phyloP scores from a whole-genome alignment of 1,284 basidiomycete genomes.

The Leccinum colubrinum region DNA sequence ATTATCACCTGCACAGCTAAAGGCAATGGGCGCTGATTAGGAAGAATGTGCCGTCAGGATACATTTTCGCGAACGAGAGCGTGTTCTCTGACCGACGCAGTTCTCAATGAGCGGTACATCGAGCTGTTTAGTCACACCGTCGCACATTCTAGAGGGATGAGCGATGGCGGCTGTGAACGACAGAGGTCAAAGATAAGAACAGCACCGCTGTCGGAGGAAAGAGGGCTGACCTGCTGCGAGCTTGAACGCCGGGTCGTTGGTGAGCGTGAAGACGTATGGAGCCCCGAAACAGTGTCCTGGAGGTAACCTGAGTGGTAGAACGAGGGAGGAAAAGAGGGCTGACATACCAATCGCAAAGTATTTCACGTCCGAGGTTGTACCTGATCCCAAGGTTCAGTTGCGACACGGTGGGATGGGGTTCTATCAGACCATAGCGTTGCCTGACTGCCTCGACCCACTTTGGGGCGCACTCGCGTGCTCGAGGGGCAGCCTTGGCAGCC shows the following conservation, averaged over 20 bases:
- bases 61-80: background rate
- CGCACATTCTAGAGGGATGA: conserved; percentile 42
- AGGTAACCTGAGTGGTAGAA: background rate
- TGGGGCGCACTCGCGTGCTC: conserved; percentile 40
- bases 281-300: conserved; percentile 63
- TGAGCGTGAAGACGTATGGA: conserved; percentile 45
- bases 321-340: background rate
- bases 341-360: conserved; percentile 40
- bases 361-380: conserved; percentile 26
- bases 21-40: conserved; percentile 47
- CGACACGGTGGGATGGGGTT: background rate
- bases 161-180: conserved; percentile 46
- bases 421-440: conserved; percentile 39
- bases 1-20: conserved; percentile 49
- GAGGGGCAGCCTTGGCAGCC: conserved; percentile 35
- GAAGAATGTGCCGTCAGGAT: background rate
- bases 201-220: background rate
- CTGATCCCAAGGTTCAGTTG: conserved; percentile 7
- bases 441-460: conserved; percentile 50
- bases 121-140: conserved; percentile 31
- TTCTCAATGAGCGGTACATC: conserved; percentile 47
- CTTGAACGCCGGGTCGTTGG: conserved; percentile 37
- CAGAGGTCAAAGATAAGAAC: background rate
- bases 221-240: conserved; percentile 44
- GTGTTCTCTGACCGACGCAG: conserved; percentile 40